Conservation (phyloP, 2,329 filamentous ascomycete genomes). For the Penicillium concentricum region DNA sequence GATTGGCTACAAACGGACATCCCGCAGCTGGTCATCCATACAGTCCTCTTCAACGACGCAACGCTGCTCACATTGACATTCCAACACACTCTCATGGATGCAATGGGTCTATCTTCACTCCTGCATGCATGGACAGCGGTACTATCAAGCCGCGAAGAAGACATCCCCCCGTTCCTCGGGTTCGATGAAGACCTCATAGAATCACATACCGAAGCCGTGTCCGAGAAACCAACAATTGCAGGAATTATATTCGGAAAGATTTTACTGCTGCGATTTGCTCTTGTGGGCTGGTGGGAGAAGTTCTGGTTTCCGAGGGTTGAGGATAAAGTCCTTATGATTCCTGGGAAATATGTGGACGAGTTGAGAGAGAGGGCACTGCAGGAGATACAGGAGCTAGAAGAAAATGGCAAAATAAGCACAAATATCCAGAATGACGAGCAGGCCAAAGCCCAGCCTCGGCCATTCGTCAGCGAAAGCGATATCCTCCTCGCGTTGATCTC, state of each 20-base stretch:
- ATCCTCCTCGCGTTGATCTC: background rate
- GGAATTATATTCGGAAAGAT: background rate
- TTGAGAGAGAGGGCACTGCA: background rate
- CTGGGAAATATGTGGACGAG: background rate
- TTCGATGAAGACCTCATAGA: background rate
- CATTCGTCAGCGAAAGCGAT: background rate
- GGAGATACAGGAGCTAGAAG: background rate
- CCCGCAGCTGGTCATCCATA: background rate
- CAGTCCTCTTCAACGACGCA: background rate
- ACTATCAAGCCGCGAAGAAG: background rate
- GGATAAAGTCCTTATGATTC: background rate
- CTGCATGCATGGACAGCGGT: background rate
- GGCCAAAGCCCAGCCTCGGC: background rate
- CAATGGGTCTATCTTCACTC: background rate
- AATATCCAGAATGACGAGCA: background rate
- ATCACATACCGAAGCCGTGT: background rate
- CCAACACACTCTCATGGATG: background rate
- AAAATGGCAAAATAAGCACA: too few species aligned
- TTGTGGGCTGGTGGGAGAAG: background rate
- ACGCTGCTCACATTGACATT: background rate
- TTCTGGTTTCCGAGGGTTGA: background rate
- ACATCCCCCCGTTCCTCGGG: background rate
- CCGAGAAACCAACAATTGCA: background rate
- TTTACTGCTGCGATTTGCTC: background rate
- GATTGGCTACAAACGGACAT: background rate